Evolutionary conservation across 139 green algal species (phyloP).

Genomic region (Gonium pectorale): DNA sequence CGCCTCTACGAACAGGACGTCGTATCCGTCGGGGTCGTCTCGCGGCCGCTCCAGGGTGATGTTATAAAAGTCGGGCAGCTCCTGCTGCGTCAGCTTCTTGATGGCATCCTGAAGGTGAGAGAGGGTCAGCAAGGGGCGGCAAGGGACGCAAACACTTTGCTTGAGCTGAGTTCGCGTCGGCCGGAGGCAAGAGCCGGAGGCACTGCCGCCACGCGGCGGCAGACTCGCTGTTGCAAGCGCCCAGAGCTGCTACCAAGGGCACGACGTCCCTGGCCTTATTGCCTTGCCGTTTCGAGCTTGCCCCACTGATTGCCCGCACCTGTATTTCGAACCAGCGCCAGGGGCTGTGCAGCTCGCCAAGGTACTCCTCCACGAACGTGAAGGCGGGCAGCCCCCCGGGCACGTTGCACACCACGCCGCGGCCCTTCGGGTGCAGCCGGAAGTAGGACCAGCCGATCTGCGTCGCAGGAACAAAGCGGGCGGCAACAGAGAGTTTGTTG

Average conservation of each 20-base stretch:
- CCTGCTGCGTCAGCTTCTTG: slow-evolving; percentile 55
- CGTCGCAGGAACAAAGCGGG: too few relatives aligned
- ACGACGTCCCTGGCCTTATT: too few relatives aligned
- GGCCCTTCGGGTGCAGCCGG: slow-evolving; percentile 91
- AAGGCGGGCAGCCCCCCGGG: slow-evolving; percentile 75
- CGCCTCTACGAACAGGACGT: slow-evolving; percentile 94
- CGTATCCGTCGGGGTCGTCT: slow-evolving; percentile 80
- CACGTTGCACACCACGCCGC: slow-evolving; percentile 79
- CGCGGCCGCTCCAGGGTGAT: slow-evolving; percentile 87
- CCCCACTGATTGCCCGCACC: too few relatives aligned
- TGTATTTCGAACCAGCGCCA: slow-evolving; percentile 97
- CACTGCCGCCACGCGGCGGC: too few relatives aligned
- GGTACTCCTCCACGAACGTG: slow-evolving; percentile 94
- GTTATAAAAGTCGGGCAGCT: slow-evolving; percentile 96
- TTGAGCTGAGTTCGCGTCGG: too few relatives aligned
- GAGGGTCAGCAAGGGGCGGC: too few relatives aligned
- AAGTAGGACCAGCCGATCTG: slow-evolving; percentile 86
- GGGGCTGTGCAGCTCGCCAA: slow-evolving; percentile 91
- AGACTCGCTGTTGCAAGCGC: too few relatives aligned
- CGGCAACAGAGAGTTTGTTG: too few relatives aligned
- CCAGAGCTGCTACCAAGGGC: too few relatives aligned
- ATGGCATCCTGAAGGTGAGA: slow-evolving; percentile 69
- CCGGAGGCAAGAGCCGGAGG: too few relatives aligned
- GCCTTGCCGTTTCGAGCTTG: too few relatives aligned
- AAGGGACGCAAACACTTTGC: too few relatives aligned